Evolutionary conservation across 2,329 filamentous ascomycete genomes (phyloP).

Genomic region (Cercospora sesami): DNA sequence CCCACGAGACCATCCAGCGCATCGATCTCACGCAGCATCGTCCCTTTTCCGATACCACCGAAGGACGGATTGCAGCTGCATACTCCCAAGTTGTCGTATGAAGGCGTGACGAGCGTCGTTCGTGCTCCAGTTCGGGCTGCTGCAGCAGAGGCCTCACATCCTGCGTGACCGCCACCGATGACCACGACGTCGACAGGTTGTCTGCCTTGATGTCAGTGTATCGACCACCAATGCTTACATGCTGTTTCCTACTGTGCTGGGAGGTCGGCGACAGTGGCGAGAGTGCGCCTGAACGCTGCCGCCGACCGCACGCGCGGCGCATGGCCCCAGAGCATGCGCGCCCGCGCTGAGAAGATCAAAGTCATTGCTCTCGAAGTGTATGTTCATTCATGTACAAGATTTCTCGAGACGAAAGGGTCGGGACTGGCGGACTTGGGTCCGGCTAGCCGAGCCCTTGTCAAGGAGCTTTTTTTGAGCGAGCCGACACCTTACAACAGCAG

Average conservation of each 20-base stretch:
- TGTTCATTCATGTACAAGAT: background rate
- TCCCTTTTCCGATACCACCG: constrained; percentile 97
- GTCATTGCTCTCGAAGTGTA: constrained; percentile 21
- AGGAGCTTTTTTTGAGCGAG: background rate
- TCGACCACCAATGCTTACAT: background rate
- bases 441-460: background rate
- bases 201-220: constrained; percentile 39
- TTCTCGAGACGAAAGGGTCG: background rate
- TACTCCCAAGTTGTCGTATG: constrained; percentile 82
- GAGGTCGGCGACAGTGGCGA: constrained; percentile 48
- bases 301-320: constrained; percentile 49
- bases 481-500: background rate
- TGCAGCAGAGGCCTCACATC: constrained; percentile 88
- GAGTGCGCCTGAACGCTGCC: constrained; percentile 39
- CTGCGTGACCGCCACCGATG: constrained; percentile 93
- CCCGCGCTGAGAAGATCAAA: constrained; percentile 35
- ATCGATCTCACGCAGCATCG: constrained; percentile 92
- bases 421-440: background rate
- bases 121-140: constrained; percentile 84
- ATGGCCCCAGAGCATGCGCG: constrained; percentile 50
- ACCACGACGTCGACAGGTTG: constrained; percentile 76
- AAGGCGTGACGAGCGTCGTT: constrained; percentile 87
- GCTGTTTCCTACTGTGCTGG: constrained; percentile 29
- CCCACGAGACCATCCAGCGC: constrained; percentile 88
- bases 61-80: constrained; percentile 98